Conservation (phyloP, 192 early-diverging fungal genomes). For the Coemansia sp. region DNA sequence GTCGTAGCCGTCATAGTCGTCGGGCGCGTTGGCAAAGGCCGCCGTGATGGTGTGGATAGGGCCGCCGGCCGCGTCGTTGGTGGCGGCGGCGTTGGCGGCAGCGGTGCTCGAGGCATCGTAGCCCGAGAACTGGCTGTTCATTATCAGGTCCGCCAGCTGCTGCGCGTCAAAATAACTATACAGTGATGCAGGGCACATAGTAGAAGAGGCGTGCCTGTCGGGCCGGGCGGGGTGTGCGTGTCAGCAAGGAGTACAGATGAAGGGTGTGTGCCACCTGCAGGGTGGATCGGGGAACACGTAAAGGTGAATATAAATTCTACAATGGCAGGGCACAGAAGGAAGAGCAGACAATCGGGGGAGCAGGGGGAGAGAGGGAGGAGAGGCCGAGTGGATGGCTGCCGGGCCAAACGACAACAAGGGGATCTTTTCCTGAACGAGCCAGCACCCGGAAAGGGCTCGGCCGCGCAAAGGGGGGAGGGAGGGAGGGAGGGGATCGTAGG, state of each 20-base stretch:
- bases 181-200: conserved; percentile 36
- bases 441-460: no score
- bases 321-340: neutral
- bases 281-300: neutral
- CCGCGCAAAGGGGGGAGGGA: no score
- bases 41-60: conserved; percentile 19
- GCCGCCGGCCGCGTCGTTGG: conserved; percentile 16
- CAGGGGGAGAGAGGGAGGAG: no score
- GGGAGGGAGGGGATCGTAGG: no score
- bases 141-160: conserved; percentile 45
- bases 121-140: conserved; percentile 45
- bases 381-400: no score
- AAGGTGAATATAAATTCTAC: conserved; percentile 11
- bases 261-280: no score
- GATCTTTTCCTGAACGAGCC: no score
- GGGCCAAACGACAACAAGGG: no score
- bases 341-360: no score
- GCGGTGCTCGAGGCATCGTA: conserved; percentile 33
- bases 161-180: conserved; percentile 51
- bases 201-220: neutral
- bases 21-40: conserved; percentile 10
- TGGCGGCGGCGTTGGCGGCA: conserved; percentile 8
- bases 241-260: conserved; percentile 1
- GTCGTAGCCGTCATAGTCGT: conserved; percentile 45
- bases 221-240: neutral